Conservation (phyloP, 2,329 filamentous ascomycete species). For the Diaporthe nobilis region DNA sequence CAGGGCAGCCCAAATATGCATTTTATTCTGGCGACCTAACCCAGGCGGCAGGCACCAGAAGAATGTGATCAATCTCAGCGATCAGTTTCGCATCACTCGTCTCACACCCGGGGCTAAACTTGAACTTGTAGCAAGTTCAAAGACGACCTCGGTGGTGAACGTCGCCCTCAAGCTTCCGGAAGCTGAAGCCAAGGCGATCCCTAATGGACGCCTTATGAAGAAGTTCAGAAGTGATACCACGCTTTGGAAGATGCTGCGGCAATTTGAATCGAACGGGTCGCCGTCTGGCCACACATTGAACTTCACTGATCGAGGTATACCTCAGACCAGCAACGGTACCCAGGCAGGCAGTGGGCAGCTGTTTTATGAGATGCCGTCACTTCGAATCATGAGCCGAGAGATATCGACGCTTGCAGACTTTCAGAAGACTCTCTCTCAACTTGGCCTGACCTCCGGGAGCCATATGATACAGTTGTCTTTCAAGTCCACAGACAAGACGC, state of each 20-base stretch:
- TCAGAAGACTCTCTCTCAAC: slow-evolving; percentile 88
- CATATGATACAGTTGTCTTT: slow-evolving; percentile 85
- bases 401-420: slow-evolving; percentile 83
- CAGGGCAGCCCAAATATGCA: background rate
- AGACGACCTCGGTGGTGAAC: slow-evolving; percentile 86
- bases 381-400: slow-evolving; percentile 87
- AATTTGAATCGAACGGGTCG: slow-evolving; percentile 86
- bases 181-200: slow-evolving; percentile 73
- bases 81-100: slow-evolving; percentile 86
- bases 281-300: slow-evolving; percentile 76
- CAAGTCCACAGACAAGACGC: slow-evolving; percentile 79
- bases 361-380: slow-evolving; percentile 87
- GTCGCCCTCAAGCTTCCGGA: slow-evolving; percentile 90
- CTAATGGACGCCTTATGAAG: slow-evolving; percentile 79
- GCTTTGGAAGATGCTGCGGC: slow-evolving; percentile 89
- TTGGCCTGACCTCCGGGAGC: slow-evolving; percentile 89
- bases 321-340: slow-evolving; percentile 68
- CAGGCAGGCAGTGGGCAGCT: slow-evolving; percentile 78
- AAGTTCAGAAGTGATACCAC: slow-evolving; percentile 92
- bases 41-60: slow-evolving; percentile 76
- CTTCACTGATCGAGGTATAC: slow-evolving; percentile 86
- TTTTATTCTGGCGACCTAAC: background rate
- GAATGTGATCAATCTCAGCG: slow-evolving; percentile 87
- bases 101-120: slow-evolving; percentile 90
- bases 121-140: slow-evolving; percentile 89